phyloP scores from a whole-genome alignment of 228 moss, liverwort and hornwort genomes.

The Sphagnum magellanicum region DNA sequence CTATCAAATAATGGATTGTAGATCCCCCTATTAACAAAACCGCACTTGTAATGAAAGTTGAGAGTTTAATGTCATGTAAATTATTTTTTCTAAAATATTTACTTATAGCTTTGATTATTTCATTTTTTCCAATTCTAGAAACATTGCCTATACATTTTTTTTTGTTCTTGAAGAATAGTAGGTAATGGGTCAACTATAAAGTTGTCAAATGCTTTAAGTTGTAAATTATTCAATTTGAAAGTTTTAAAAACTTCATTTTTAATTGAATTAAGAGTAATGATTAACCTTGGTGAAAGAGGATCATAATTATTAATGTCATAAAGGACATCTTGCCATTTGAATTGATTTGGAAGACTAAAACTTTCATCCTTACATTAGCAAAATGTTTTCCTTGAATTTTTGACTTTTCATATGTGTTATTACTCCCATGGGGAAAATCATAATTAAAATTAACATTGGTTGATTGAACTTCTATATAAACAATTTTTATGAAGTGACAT shows the following conservation, averaged over 20 bases:
- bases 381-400: background rate
- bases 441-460: no score
- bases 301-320: background rate
- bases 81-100: background rate
- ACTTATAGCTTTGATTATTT: background rate
- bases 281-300: background rate
- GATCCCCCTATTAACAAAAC: background rate
- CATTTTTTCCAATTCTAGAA: background rate
- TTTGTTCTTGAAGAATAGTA: background rate
- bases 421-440: no score
- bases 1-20: background rate
- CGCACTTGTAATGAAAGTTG: background rate
- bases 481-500: no score
- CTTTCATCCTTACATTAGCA: background rate
- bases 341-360: background rate
- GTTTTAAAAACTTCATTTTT: background rate
- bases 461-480: no score
- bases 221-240: background rate
- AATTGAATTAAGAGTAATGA: background rate
- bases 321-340: background rate
- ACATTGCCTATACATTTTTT: background rate
- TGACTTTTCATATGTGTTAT: no score
- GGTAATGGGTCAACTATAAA: background rate
- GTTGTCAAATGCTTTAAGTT: background rate
- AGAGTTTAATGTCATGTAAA: background rate